These are phyloP conservation scores for Diddensiella caesifluorescens DNA, from an alignment of 805 yeast species.

Conservation along the genomic window DNA sequence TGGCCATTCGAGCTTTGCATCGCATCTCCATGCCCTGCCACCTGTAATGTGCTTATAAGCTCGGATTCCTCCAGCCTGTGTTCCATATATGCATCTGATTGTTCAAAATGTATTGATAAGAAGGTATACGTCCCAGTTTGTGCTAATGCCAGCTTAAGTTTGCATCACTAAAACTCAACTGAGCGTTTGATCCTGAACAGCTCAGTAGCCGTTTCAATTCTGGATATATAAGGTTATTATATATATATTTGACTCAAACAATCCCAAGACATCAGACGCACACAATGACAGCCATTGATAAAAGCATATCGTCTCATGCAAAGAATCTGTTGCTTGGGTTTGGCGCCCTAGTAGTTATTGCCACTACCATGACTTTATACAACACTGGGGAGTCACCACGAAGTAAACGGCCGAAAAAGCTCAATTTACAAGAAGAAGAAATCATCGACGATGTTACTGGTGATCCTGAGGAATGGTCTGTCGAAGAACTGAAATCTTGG, in stretches of 20 bases:
- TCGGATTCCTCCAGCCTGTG: neutral
- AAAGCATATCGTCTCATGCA: constrained; percentile 19
- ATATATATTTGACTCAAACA: too few relatives aligned
- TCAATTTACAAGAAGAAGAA: constrained; percentile 4
- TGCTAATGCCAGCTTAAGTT: too few relatives aligned
- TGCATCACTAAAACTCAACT: too few relatives aligned
- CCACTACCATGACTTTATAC: constrained; percentile 18
- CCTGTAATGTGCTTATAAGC: constrained; percentile 47
- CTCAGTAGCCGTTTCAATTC: too few relatives aligned
- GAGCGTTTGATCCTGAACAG: too few relatives aligned
- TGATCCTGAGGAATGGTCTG: constrained; percentile 20
- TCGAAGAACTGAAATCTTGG: constrained; percentile 17
- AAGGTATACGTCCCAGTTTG: too few relatives aligned
- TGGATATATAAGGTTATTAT: too few relatives aligned
- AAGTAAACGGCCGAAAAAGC: constrained; percentile 2
- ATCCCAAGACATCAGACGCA: too few relatives aligned
- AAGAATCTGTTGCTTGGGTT: constrained; percentile 23
- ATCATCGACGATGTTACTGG: constrained; percentile 13
- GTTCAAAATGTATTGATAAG: too few relatives aligned
- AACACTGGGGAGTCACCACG: constrained; percentile 1
- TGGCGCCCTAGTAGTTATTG: constrained; percentile 26
- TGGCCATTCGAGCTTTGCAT: constrained; percentile 57
- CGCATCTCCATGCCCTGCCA: constrained; percentile 90
- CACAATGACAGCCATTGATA: constrained; percentile 22
- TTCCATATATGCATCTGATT: too few relatives aligned